Conservation (phyloP, 2,329 filamentous ascomycete genomes). For the Pyricularia pennisetigena region DNA sequence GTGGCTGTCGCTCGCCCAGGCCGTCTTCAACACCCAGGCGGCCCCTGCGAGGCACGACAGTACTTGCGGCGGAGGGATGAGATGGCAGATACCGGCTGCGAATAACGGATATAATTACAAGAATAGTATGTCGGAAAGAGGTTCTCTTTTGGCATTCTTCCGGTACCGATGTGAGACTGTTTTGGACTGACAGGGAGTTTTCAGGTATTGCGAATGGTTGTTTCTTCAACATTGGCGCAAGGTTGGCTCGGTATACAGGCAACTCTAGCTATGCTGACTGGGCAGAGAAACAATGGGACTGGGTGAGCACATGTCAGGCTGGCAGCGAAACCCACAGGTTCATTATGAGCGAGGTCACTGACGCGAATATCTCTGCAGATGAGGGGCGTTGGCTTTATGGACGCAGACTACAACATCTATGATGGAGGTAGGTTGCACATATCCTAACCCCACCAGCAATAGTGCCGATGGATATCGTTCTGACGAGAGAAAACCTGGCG, state of each 20-base stretch:
- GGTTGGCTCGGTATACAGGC: conserved; percentile 50
- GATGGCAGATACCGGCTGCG: conserved; percentile 56
- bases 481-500: not conserved
- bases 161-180: too few relatives aligned
- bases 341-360: not conserved
- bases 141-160: not conserved
- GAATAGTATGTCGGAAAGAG: conserved; percentile 21
- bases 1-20: conserved; percentile 46
- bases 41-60: conserved; percentile 38
- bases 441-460: not conserved
- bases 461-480: not conserved
- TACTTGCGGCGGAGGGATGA: conserved; percentile 51
- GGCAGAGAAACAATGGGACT: conserved; percentile 47
- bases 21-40: conserved; percentile 44
- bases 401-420: conserved; percentile 45
- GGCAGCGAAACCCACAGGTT: not conserved
- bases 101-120: conserved; percentile 60
- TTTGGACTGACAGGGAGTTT: not conserved
- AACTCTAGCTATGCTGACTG: conserved; percentile 46
- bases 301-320: conserved; percentile 27
- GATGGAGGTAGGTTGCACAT: conserved; percentile 30
- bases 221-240: conserved; percentile 42
- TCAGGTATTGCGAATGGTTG: conserved; percentile 32
- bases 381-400: conserved; percentile 35
- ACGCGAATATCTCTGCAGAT: not conserved